Percentiles rank a stretch among this genome's conserved stretches.
Evolutionary conservation across 129 eudicot genomes (phyloP).

Genomic region (Gnaphalium uliginosum): DNA sequence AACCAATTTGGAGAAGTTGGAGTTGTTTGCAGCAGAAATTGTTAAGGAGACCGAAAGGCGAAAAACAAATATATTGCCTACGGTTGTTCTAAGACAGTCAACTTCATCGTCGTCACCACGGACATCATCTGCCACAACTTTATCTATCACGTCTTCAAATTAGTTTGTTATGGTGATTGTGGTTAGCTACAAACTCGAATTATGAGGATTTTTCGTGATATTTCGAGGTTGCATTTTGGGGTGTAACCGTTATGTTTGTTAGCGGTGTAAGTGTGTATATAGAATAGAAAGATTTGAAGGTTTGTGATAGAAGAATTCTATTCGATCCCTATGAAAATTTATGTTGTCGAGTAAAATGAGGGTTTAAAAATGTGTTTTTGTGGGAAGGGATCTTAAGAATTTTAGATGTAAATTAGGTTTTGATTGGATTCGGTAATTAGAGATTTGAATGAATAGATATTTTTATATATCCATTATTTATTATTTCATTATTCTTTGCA

Average conservation of each 20-base stretch:
- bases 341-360: not conserved
- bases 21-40: conserved; percentile 43
- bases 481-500: not conserved
- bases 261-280: conserved; percentile 31
- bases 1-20: conserved; percentile 57
- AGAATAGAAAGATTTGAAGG: conserved; percentile 20
- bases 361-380: conserved; percentile 15
- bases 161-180: conserved; percentile 22
- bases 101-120: conserved; percentile 48
- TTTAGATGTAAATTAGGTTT: conserved; percentile 15
- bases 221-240: conserved; percentile 23
- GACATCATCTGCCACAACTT: conserved; percentile 67
- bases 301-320: conserved; percentile 24
- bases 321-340: conserved; percentile 16
- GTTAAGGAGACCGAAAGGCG: conserved; percentile 67
- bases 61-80: conserved; percentile 48
- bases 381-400: conserved; percentile 4
- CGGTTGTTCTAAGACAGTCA: conserved; percentile 47
- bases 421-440: conserved; percentile 9
- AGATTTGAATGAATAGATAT: conserved; percentile 24
- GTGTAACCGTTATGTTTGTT: conserved; percentile 11
- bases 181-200: not conserved
- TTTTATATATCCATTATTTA: not conserved
- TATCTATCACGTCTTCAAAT: conserved; percentile 57
- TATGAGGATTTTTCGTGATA: conserved; percentile 6